These are phyloP conservation scores for Monilinia aucupariae DNA, from an alignment of 2,329 filamentous ascomycete species.

Conservation along the genomic window DNA sequence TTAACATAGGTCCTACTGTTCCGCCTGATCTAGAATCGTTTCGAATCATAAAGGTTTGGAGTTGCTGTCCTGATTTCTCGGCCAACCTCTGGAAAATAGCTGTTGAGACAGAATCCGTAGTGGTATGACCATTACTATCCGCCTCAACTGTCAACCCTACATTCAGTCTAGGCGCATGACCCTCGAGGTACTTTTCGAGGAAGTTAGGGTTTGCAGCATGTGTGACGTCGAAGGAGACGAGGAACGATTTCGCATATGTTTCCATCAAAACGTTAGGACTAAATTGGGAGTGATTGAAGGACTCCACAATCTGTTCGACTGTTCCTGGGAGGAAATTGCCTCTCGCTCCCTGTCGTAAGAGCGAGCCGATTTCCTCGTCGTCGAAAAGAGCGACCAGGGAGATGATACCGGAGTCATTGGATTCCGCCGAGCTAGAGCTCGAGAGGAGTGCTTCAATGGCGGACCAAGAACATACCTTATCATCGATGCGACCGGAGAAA, in stretches of 20 bases:
- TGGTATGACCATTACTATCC: slow-evolving; percentile 93
- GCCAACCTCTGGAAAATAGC: slow-evolving; percentile 75
- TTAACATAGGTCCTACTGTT: slow-evolving; percentile 91
- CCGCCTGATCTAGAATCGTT: slow-evolving; percentile 88
- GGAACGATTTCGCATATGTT: slow-evolving; percentile 87
- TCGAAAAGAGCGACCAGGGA: slow-evolving; percentile 94
- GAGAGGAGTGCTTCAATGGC: slow-evolving; percentile 79
- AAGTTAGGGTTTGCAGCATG: slow-evolving; percentile 97
- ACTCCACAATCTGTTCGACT: slow-evolving; percentile 76
- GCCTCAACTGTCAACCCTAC: slow-evolving; percentile 74
- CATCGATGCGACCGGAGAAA: slow-evolving; percentile 90
- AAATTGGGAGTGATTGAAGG: slow-evolving; percentile 43
- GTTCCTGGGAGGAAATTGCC: slow-evolving; percentile 81
- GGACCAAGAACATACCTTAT: slow-evolving; percentile 94
- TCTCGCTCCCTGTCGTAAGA: slow-evolving; percentile 81
- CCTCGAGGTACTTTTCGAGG: slow-evolving; percentile 71
- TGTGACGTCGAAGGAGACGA: slow-evolving; percentile 87
- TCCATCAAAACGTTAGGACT: slow-evolving; percentile 64
- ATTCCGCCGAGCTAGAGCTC: slow-evolving; percentile 51
- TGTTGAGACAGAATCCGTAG: slow-evolving; percentile 81
- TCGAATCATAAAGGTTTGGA: slow-evolving; percentile 90
- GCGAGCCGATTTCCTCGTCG: slow-evolving; percentile 91
- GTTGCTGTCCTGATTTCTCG: slow-evolving; percentile 61
- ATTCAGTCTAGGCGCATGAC: slow-evolving; percentile 84
- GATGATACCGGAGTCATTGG: slow-evolving; percentile 52